phyloP scores from a whole-genome alignment of 495 filamentous ascomycete genomes.

The Penicillium fimorum region DNA sequence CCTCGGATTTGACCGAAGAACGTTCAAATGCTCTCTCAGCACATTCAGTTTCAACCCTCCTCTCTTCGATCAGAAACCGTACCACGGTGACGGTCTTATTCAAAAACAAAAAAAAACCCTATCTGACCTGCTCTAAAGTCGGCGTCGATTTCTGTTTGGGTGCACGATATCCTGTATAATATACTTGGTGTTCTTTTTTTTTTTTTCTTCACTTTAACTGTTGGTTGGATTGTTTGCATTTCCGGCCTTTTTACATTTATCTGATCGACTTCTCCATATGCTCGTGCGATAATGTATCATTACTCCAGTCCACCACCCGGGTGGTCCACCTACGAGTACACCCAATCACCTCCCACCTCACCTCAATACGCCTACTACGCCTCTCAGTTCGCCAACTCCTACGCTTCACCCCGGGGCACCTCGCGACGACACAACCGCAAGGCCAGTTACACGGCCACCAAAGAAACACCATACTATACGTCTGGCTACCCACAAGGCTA shows the following conservation, averaged over 20 bases:
- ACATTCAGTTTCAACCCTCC: constrained; percentile 41
- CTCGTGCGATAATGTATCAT: constrained; percentile 52
- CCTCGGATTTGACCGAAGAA: constrained; percentile 32
- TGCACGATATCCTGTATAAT: constrained; percentile 54
- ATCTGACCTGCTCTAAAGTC: constrained; percentile 21
- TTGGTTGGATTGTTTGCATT: constrained; percentile 21
- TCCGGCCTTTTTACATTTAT: constrained; percentile 15
- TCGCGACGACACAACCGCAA: constrained; percentile 48
- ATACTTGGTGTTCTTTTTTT: constrained; percentile 38
- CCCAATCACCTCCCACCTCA: constrained; percentile 50
- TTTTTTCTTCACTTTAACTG: constrained; percentile 20
- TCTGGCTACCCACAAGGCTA: constrained; percentile 37
- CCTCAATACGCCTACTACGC: constrained; percentile 51
- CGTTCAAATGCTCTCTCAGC: constrained; percentile 52
- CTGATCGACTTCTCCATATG: constrained; percentile 26
- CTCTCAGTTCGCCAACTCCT: constrained; percentile 42
- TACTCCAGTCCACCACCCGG: constrained; percentile 48
- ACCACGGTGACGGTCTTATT: constrained; percentile 47
- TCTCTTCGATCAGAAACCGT: constrained; percentile 47
- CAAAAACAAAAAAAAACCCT: constrained; percentile 22
- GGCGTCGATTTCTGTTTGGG: constrained; percentile 42
- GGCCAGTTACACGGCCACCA: constrained; percentile 46
- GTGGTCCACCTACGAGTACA: constrained; percentile 52
- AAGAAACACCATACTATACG: constrained; percentile 43
- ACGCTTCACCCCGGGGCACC: constrained; percentile 38